These are phyloP conservation scores for Gleditsia sinensis DNA, from an alignment of 306 rosid species.

Conservation along the genomic window DNA sequence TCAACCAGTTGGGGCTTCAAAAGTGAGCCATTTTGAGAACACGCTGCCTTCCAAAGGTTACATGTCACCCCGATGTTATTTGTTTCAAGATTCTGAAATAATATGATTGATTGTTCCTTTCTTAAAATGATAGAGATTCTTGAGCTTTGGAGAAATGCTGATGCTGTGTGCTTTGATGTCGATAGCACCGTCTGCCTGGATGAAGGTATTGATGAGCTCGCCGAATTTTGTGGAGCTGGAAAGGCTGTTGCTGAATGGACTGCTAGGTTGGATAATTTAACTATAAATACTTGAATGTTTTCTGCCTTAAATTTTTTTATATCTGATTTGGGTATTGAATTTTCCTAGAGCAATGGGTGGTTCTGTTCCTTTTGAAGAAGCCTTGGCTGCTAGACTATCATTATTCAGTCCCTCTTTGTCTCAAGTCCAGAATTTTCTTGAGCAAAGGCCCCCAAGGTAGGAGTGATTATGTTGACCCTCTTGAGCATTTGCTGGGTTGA, in stretches of 20 bases:
- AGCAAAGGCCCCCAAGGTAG: slow-evolving; percentile 57
- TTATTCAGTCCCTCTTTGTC: slow-evolving; percentile 61
- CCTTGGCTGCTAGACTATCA: slow-evolving; percentile 67
- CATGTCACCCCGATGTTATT: background rate
- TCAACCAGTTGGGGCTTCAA: slow-evolving; percentile 40
- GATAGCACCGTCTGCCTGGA: slow-evolving; percentile 77
- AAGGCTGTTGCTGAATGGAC: slow-evolving; percentile 97
- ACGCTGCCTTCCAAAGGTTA: slow-evolving; percentile 61
- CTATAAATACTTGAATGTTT: background rate
- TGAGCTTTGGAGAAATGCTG: slow-evolving; percentile 60
- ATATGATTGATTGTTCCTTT: slow-evolving; percentile 2
- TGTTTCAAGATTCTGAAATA: background rate
- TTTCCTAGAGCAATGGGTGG: slow-evolving; percentile 68
- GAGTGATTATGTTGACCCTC: background rate
- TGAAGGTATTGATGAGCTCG: slow-evolving; percentile 96
- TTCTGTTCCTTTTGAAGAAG: slow-evolving; percentile 70
- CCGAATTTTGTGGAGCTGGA: slow-evolving; percentile 95
- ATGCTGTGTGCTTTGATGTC: slow-evolving; percentile 66
- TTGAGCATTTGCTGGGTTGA: background rate
- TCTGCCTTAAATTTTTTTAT: background rate
- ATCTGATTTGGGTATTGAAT: slow-evolving; percentile 4
- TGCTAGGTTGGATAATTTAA: slow-evolving; percentile 57
- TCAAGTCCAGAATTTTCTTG: slow-evolving; percentile 63
- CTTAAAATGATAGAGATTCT: slow-evolving; percentile 44
- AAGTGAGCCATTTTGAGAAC: slow-evolving; percentile 47